Base-by-base conservation (phyloP, 768 basidiomycete species). In the Agrocybe chaxingu region DNA sequence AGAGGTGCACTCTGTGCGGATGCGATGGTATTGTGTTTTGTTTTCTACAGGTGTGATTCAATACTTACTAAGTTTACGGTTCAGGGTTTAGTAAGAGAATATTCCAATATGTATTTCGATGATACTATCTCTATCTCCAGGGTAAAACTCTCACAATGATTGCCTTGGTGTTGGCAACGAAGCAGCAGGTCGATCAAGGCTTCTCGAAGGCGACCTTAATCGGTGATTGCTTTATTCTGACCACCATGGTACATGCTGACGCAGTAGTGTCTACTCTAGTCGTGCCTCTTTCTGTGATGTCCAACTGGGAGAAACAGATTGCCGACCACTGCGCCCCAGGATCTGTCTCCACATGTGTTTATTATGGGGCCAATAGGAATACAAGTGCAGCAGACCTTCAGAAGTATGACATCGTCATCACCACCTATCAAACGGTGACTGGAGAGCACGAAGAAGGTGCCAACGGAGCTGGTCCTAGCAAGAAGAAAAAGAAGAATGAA, bases 111-210 rank as follows among this genome's bases (percentile, higher is more conserved):
- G n/a, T 44, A 8, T 48, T 33, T 34, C 2, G 8, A 8, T 19
- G 18, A 36, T 42, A 16, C 34, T 34, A 18, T 42, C 29, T 37
- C 39, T n/a, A 18, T 61, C 40, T 52, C 37, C 6, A 87, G 85
- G 94, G 94, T 0, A 97, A 96, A 75, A 97, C 95, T 0, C 71
- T 97, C 37, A 92, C 90, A 0, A 92, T 93, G 80, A 70, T 97
- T 36, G 76, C 92, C 4, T 73, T 97, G 11, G 77, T 93, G 36
- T 66, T 94, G 24, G 83, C 89, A 1, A 94, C 93, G 2, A 87
- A 84, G 62, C 61, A 74, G 8, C 87, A 94, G 39, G 55, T 77
- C 9, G 74, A 82, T 1, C 51, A 62, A 1, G 77, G 75, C 3
- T 82, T 76, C 59, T 84, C 80, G 39, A 82, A 82, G 39, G 70